phyloP scores from a whole-genome alignment of 306 rosid genomes.

The Argentina anserina region DNA sequence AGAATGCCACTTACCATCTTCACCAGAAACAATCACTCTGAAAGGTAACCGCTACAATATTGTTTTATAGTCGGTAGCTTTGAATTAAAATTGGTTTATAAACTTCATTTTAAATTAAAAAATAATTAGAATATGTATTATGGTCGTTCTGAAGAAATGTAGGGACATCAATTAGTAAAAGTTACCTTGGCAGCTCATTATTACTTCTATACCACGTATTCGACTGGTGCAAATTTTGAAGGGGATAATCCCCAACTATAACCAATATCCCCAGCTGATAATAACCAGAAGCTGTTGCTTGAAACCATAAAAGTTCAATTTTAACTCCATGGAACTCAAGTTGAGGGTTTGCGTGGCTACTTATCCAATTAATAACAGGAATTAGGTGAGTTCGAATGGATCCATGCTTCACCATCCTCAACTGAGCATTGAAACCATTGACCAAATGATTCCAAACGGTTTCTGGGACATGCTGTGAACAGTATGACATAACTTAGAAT shows the following conservation, averaged over 20 bases:
- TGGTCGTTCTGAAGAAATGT: background rate
- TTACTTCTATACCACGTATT: conserved; percentile 42
- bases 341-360: conserved; percentile 90
- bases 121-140: background rate
- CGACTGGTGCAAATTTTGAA: conserved; percentile 50
- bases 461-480: conserved; percentile 86
- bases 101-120: background rate
- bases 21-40: background rate
- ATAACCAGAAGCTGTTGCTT: conserved; percentile 99
- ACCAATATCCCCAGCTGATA: conserved; percentile 96
- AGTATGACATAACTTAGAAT: conserved; percentile 16
- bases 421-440: conserved; percentile 92
- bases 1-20: conserved; percentile 1
- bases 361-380: conserved; percentile 81
- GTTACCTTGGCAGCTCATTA: conserved; percentile 57
- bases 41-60: background rate
- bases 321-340: conserved; percentile 94
- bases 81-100: conserved; percentile 1
- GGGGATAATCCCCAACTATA: conserved; percentile 68
- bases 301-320: conserved; percentile 97
- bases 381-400: conserved; percentile 72
- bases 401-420: conserved; percentile 84
- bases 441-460: conserved; percentile 97
- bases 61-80: conserved; percentile 9
- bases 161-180: conserved; percentile 5